phyloP scores from a whole-genome alignment of 768 basidiomycete species.

The Collybia nuda region DNA sequence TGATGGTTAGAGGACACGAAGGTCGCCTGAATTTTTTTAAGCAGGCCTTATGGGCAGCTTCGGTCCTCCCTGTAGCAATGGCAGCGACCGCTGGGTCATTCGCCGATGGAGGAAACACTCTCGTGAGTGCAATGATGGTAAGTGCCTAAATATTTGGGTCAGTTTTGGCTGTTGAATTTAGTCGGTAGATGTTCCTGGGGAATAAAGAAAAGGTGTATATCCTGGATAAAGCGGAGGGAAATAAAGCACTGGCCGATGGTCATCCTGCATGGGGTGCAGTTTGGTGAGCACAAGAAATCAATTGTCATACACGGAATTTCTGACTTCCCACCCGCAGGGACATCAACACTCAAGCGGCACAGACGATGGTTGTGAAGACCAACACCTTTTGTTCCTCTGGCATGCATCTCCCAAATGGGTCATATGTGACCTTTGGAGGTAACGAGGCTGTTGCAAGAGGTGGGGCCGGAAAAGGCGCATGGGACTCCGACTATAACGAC shows the following conservation, averaged over 20 bases:
- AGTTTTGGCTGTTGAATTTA: slow-evolving; percentile 2
- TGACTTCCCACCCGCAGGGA: slow-evolving; percentile 41
- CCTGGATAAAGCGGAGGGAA: slow-evolving; percentile 88
- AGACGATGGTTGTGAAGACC: slow-evolving; percentile 68
- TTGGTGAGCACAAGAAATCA: slow-evolving; percentile 10
- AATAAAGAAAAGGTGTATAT: slow-evolving; percentile 83
- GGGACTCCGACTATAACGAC: slow-evolving; percentile 71
- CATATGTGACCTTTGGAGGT: slow-evolving; percentile 74
- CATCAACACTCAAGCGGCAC: slow-evolving; percentile 53
- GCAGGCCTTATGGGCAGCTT: slow-evolving; percentile 38
- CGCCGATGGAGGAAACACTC: slow-evolving; percentile 43
- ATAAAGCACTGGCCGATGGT: slow-evolving; percentile 59
- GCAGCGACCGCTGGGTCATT: slow-evolving; percentile 43
- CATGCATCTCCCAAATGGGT: slow-evolving; percentile 80
- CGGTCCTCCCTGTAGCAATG: slow-evolving; percentile 25
- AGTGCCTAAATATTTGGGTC: slow-evolving; percentile 12
- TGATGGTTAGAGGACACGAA: not conserved
- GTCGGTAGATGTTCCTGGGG: slow-evolving; percentile 81
- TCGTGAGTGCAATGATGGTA: slow-evolving; percentile 55
- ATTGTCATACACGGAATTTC: not conserved
- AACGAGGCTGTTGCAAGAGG: slow-evolving; percentile 72
- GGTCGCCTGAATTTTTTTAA: no score
- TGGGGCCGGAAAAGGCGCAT: slow-evolving; percentile 51
- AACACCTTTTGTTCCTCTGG: slow-evolving; percentile 85
- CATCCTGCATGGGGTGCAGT: slow-evolving; percentile 63